Conservation (phyloP, 768 basidiomycete species). For the Pulveroboletus sp. region DNA sequence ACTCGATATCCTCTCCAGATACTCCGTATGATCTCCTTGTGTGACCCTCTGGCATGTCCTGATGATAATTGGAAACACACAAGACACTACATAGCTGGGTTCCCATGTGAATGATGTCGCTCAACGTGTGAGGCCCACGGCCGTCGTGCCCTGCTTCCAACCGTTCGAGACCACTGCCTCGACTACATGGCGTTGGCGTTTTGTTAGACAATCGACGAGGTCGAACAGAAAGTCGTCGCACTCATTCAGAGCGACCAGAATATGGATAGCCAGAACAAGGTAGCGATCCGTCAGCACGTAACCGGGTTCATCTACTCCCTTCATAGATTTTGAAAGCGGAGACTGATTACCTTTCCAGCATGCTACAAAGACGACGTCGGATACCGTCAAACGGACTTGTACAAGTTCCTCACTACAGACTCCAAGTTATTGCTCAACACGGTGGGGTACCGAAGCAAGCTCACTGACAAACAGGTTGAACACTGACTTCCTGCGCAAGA, state of each 20-base stretch:
- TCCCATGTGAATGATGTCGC: conserved; percentile 64
- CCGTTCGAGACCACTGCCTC: conserved; percentile 80
- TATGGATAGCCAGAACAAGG: conserved; percentile 89
- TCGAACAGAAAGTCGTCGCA: conserved; percentile 67
- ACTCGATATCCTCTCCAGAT: conserved; percentile 65
- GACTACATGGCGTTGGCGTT: conserved; percentile 84
- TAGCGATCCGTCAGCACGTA: conserved; percentile 22
- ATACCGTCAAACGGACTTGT: too few species aligned
- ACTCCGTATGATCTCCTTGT: conserved; percentile 49
- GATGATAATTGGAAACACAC: conserved; percentile 44
- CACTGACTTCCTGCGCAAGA: conserved; percentile 68
- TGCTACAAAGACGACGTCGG: conserved; percentile 67
- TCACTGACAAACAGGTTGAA: conserved; percentile 84
- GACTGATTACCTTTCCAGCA: conserved; percentile 72
- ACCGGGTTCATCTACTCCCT: not conserved
- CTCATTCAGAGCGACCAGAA: conserved; percentile 77
- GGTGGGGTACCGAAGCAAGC: conserved; percentile 74
- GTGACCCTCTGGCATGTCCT: not conserved
- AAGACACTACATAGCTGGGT: conserved; percentile 66
- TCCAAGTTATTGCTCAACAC: conserved; percentile 54
- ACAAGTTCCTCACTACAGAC: too few species aligned
- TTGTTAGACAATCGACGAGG: conserved; percentile 70
- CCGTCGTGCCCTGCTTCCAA: conserved; percentile 84
- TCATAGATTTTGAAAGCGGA: conserved; percentile 73
- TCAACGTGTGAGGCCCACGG: conserved; percentile 67